Evolutionary conservation across 2,329 filamentous ascomycete species (phyloP).

Genomic region (Botryotinia globosa): DNA sequence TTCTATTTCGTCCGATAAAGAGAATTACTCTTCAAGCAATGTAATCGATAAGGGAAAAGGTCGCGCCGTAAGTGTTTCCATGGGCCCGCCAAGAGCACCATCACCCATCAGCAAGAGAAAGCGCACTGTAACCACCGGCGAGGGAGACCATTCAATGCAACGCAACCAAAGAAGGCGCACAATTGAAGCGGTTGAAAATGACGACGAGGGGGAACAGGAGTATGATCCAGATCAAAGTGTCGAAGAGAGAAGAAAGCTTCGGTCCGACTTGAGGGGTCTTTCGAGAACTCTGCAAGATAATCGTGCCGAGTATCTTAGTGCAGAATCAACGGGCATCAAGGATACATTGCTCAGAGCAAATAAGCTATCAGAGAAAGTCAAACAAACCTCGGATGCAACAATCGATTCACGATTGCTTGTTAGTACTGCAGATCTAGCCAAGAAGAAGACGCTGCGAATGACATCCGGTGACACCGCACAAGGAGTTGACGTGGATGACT

Average conservation of each 20-base stretch:
- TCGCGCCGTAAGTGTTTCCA: slow-evolving; percentile 34
- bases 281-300: slow-evolving; percentile 60
- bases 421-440: slow-evolving; percentile 73
- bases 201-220: slow-evolving; percentile 43
- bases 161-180: slow-evolving; percentile 33
- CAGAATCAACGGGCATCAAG: slow-evolving; percentile 61
- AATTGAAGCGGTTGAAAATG: slow-evolving; percentile 36
- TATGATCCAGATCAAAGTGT: slow-evolving; percentile 84
- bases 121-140: slow-evolving; percentile 26
- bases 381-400: slow-evolving; percentile 86
- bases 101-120: slow-evolving; percentile 31
- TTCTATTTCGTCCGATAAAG: slow-evolving; percentile 47
- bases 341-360: slow-evolving; percentile 67
- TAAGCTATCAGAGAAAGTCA: slow-evolving; percentile 63
- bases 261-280: slow-evolving; percentile 68
- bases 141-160: slow-evolving; percentile 25
- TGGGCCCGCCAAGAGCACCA: slow-evolving; percentile 37
- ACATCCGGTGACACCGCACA: slow-evolving; percentile 69
- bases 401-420: slow-evolving; percentile 87
- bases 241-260: slow-evolving; percentile 67
- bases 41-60: slow-evolving; percentile 45
- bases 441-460: slow-evolving; percentile 72
- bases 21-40: slow-evolving; percentile 41
- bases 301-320: slow-evolving; percentile 66
- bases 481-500: slow-evolving; percentile 85